Conservation (phyloP, 352 stramenopile genomes). For the Stramenopiles sp. region DNA sequence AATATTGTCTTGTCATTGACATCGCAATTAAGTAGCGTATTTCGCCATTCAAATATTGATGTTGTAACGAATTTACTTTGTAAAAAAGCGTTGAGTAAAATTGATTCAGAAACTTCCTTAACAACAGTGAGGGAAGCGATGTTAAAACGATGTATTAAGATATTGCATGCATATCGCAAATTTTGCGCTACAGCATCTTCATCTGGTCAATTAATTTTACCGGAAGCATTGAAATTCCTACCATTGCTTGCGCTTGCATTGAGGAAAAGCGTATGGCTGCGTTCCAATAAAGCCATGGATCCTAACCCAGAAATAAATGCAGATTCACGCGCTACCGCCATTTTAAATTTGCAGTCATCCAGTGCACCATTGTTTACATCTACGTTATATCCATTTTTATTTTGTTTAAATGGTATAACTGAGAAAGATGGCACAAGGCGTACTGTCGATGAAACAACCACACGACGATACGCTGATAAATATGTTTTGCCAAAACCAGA, state of each 20-base stretch:
- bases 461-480: not conserved
- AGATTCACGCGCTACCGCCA: not conserved
- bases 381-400: not conserved
- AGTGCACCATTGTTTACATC: not conserved
- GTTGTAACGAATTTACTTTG: not conserved
- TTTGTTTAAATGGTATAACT: not conserved
- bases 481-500: not conserved
- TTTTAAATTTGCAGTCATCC: not conserved
- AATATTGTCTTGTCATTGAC: not conserved
- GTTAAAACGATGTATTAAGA: not conserved
- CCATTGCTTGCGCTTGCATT: not conserved
- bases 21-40: not conserved
- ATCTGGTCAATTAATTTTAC: not conserved
- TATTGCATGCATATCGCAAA: not conserved
- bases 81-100: not conserved
- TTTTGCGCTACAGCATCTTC: not conserved
- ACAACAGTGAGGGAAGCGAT: not conserved
- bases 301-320: not conserved
- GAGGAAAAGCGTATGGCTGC: not conserved
- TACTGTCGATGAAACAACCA: not conserved
- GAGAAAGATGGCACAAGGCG: not conserved
- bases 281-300: not conserved
- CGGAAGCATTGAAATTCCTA: not conserved
- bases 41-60: slow-evolving; percentile 1
- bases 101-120: not conserved